Evolutionary conservation across 148 eudicot species (phyloP), one percentile per base, ranked within the genome.

Genomic region (Arctostaphylos glauca): DNA sequence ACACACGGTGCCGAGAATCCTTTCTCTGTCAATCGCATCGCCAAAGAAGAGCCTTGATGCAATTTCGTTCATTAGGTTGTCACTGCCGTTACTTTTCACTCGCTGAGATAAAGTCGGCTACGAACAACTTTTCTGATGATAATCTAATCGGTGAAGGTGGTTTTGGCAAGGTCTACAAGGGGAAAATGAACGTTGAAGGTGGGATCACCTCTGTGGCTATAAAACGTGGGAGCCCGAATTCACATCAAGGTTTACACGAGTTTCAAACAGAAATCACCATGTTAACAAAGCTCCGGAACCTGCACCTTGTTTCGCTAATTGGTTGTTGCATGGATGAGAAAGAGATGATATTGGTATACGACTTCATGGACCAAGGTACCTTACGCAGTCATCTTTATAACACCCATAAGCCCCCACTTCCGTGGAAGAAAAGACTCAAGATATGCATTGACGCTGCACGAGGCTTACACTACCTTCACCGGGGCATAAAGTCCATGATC

Each of bases 161-260:
- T n/a, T n/a, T n/a, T n/a, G n/a, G n/a, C n/a, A n/a, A n/a, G n/a
- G n/a, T n/a, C n/a, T n/a, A n/a, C n/a, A n/a, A n/a, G n/a, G n/a
- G n/a, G n/a, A n/a, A 66, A 8, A 44, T 41, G 41, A 8, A 23
- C 41, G 10, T 66, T 5, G 72, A 66, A 23, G 72, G 43, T 25
- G 0, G 43, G 5, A 44, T 44, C 72, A 66, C 10, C 23, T 4
- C 38, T 6, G 41, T 66, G 1, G 72, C 72, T 2, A 66, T 66
- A 5, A 66, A 66, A 44, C 72, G 72, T 21, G 38, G 38, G 41
- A 66, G 72, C 31, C 43, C 72, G 31, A 66, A 41, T 13, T 66
- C 72, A 66, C 38, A 23, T 66, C 72, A 66, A 25, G 72, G 72
- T n/a, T n/a, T n/a, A n/a, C n/a, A n/a, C n/a, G n/a, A n/a, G n/a